Base-by-base conservation (phyloP, 345 rosid species). In the Rhizophora apiculata region DNA sequence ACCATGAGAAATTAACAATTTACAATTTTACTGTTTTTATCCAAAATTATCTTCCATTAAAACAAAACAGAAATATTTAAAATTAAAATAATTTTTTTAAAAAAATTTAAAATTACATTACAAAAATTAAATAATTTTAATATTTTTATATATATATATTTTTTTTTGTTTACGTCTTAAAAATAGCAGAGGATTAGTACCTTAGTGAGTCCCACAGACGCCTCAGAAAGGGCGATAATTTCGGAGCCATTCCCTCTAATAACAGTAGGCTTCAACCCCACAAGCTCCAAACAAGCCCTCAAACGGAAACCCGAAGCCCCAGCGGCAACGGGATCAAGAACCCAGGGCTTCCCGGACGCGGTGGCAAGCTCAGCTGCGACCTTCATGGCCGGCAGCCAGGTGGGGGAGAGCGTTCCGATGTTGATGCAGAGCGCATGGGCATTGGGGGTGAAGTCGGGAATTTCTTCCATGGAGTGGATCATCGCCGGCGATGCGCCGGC, bases 401-500 rank as follows among this genome's bases (percentile, higher is more conserved):
- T 74, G 39, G 87, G 69, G 63, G 92, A 82, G 71, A 94, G 94
- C 0, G 91, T 89, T 39, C 94, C 94, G 0, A 91, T 78, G 85
- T 91, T 91, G 87, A 94, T 65, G 68, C 90, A 86, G 49, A 91
- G 93, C 6, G 94, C 89, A 32, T 68, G 63, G 57, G 62, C 66
- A 36, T 81, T 80, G 43, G 97, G 97, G 1, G 98, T 93, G 81
- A 88, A 93, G 63, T 91, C 96, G 2, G 88, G 89, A 73, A 87
- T 69, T 74, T 93, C 97, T 39, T 75, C 77, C 22, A 79, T 21
- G 43, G 91, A 85, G 74, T 91, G 95, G 51, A 93, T 76, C 97
- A 89, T 93, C 48, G 98, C 96, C 46, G 98, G 97, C 0, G 98
- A 93, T 4, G 97, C 98, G 36, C 97, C 97, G 39, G 91, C 94